Percentiles rank a stretch among this genome's conserved stretches.
Evolutionary conservation across 495 filamentous ascomycete genomes (phyloP).

Genomic region (Sporormia fimetaria): DNA sequence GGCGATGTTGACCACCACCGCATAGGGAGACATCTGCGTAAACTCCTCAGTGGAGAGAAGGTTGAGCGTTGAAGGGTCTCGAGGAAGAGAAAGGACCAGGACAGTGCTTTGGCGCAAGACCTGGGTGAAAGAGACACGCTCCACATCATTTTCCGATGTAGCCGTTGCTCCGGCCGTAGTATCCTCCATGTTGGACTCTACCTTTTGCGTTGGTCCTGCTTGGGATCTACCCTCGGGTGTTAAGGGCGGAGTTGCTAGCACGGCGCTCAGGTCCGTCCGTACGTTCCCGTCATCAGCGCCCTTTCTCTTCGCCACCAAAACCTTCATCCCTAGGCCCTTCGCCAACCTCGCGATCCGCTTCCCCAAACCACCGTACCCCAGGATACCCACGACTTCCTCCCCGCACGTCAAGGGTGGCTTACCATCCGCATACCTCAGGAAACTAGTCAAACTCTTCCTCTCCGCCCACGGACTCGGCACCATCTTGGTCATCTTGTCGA

Average conservation of each 20-base stretch:
- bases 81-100: conserved; percentile 40
- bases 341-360: conserved; percentile 28
- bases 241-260: no score
- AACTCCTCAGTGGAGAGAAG: conserved; percentile 41
- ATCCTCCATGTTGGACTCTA: background rate
- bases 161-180: background rate
- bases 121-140: conserved; percentile 38
- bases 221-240: no score
- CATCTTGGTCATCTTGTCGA: conserved; percentile 34
- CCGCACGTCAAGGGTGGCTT: conserved; percentile 34
- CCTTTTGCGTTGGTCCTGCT: no score
- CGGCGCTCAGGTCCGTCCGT: no score
- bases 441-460: conserved; percentile 22
- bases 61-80: conserved; percentile 35
- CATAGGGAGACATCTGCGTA: conserved; percentile 36
- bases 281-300: conserved; percentile 9
- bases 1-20: conserved; percentile 45
- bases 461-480: conserved; percentile 18
- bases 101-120: conserved; percentile 39
- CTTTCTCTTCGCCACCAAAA: background rate
- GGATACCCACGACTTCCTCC: conserved; percentile 40
- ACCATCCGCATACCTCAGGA: conserved; percentile 26
- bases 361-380: conserved; percentile 45
- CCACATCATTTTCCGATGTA: conserved; percentile 8
- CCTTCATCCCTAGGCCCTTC: background rate